Base-by-base conservation (phyloP, 1,284 basidiomycete genomes). In the Marasmius oreades region DNA sequence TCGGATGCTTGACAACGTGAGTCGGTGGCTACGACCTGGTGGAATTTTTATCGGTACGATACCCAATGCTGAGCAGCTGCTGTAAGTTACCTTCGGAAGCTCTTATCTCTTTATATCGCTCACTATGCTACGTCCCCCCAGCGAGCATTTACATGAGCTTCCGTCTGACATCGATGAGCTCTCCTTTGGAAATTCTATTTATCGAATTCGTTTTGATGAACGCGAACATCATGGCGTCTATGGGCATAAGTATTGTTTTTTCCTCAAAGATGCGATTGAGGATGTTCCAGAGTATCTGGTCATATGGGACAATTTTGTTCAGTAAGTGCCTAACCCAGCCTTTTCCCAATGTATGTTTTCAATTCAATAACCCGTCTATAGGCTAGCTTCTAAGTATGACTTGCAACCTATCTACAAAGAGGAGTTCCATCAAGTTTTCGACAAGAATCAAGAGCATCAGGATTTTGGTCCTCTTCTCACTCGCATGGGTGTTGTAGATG, bases 261-360 rank as follows among this genome's bases (percentile, higher is more conserved):
- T 85, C 74, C 81, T 99, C 31, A 76, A 85, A 66, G 97, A 99
- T 66, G 97, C 97, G 1, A 95, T 99, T 3, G 94, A 94, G 64
- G 88, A 98, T 66, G 95, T 98, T 28, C 95, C 95, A 2, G 97
- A 99, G 70, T 99, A 96, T 66, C 79, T 99, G 50, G 96, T 99
- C 8, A 82, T 88, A 55, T 99, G 96, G 95, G 88, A 93, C 34
- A 88, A 88, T 63, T 98, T 99, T 68, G 87, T 90, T 46, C 73
- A 82, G 94, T 96, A 63, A 64, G 88, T 74, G 44, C 33, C 34
- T 51, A 24, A 33, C n/a, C 23, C 55, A n/a, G 52, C 24, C 39
- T 36, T 47, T 51, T 37, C 56, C 52, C 20, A 45, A 48, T 59
- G 39, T 43, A 20, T 12, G 53, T 37, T 50, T 51, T 42, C n/a